Percentiles rank a stretch among this genome's conserved stretches.
Evolutionary conservation across 257 asterid genomes (phyloP).

Genomic region (Nicotiana undulata): DNA sequence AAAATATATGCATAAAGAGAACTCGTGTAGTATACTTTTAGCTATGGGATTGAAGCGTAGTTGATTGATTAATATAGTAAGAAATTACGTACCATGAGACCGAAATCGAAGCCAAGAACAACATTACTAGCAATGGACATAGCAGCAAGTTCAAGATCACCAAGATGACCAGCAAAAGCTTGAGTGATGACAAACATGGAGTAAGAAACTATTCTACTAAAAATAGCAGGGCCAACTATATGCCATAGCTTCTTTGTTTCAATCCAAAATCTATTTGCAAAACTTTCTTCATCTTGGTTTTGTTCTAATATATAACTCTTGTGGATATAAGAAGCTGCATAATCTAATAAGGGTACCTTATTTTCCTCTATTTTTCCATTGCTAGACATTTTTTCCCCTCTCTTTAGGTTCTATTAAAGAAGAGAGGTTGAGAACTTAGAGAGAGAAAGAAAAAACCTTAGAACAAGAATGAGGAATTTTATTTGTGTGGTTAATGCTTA

Average conservation of each 20-base stretch:
- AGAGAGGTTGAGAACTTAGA: background rate
- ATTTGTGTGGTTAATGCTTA: background rate
- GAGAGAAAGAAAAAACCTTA: background rate
- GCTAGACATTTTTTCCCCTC: constrained; percentile 23
- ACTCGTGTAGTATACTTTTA: background rate
- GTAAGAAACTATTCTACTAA: constrained; percentile 58
- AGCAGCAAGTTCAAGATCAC: constrained; percentile 82
- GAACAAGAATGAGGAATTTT: background rate
- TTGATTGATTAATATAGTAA: background rate
- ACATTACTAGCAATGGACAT: constrained; percentile 63
- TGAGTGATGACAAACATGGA: constrained; percentile 71
- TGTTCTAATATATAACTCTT: background rate
- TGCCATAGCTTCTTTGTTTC: constrained; percentile 83
- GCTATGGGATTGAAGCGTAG: background rate
- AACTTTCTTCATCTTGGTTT: constrained; percentile 8
- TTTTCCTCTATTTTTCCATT: constrained; percentile 17
- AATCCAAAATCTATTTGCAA: constrained; percentile 29
- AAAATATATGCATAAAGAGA: background rate
- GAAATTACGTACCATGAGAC: constrained; percentile 42
- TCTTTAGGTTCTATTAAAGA: background rate
- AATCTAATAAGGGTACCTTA: constrained; percentile 32
- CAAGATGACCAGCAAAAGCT: constrained; percentile 87
- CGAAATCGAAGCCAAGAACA: constrained; percentile 65
- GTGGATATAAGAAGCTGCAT: constrained; percentile 5
- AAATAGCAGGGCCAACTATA: constrained; percentile 76